phyloP scores from a whole-genome alignment of 305 asterid species.

The Ilex paraguariensis region DNA sequence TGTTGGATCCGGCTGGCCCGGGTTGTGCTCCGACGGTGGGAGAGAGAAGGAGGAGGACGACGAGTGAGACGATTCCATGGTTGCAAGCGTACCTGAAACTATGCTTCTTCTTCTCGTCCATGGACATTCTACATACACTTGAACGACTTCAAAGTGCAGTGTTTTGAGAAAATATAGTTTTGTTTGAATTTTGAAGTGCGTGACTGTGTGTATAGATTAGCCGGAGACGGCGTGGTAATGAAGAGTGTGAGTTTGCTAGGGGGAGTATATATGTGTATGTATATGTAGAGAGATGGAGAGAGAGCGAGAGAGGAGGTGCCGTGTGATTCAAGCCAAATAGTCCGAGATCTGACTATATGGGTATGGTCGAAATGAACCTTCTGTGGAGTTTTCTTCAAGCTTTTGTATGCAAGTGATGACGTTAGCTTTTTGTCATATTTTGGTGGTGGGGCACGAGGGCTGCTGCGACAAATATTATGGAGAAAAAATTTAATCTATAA shows the following conservation, averaged over 20 bases:
- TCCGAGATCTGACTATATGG: no score
- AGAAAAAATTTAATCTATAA: no score
- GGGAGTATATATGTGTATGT: neutral
- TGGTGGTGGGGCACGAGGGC: no score
- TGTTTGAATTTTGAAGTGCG: neutral
- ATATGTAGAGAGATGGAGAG: neutral
- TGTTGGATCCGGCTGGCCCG: neutral
- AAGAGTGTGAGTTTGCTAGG: neutral
- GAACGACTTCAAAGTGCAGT: no score
- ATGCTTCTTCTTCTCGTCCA: neutral
- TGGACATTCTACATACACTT: neutral
- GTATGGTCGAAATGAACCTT: no score
- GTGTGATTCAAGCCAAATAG: neutral
- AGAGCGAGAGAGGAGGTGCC: neutral
- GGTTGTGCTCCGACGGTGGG: slow-evolving; percentile 23
- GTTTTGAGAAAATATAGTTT: neutral
- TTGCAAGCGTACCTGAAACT: neutral
- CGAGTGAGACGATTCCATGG: neutral
- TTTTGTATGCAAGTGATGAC: no score
- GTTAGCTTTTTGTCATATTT: no score
- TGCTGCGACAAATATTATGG: no score
- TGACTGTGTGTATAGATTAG: neutral
- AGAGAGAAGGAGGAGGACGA: neutral
- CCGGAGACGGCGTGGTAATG: neutral
- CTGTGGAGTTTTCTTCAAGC: no score